Percentiles rank a stretch among this genome's conserved stretches.
Evolutionary conservation across 768 basidiomycete species (phyloP).

Genomic region (Xerocomus potaroensis): DNA sequence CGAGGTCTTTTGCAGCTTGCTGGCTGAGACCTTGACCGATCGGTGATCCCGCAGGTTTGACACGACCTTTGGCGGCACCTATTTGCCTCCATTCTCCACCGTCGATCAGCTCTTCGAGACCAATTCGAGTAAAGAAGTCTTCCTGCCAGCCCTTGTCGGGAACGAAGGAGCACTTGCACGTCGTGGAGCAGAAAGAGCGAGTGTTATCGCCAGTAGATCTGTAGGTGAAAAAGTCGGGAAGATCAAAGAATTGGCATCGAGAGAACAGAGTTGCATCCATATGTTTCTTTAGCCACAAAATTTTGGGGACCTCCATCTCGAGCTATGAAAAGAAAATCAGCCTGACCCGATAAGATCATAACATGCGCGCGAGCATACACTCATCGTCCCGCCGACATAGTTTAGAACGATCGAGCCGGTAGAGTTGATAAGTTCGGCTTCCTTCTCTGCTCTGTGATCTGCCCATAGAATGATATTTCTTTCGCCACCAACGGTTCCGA

Average conservation of each 20-base stretch:
- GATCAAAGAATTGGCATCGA: constrained; percentile 79
- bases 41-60: constrained; percentile 79
- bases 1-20: constrained; percentile 78
- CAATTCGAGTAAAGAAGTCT: constrained; percentile 83
- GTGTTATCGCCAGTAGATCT: constrained; percentile 68
- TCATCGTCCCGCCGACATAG: constrained; percentile 96
- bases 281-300: constrained; percentile 91
- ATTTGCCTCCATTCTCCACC: constrained; percentile 65
- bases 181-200: constrained; percentile 88
- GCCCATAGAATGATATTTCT: constrained; percentile 95
- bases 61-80: constrained; percentile 58
- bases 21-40: constrained; percentile 80
- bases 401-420: constrained; percentile 83
- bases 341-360: background rate
- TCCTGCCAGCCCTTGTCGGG: constrained; percentile 86
- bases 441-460: constrained; percentile 90
- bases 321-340: constrained; percentile 46
- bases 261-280: constrained; percentile 72
- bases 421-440: constrained; percentile 85
- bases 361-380: constrained; percentile 44
- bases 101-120: constrained; percentile 65
- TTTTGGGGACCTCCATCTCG: constrained; percentile 98
- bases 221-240: constrained; percentile 96
- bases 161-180: constrained; percentile 94
- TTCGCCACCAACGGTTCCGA: constrained; percentile 59